Evolutionary conservation across 768 basidiomycete genomes (phyloP).

Genomic region (Boletus reticuloceps): DNA sequence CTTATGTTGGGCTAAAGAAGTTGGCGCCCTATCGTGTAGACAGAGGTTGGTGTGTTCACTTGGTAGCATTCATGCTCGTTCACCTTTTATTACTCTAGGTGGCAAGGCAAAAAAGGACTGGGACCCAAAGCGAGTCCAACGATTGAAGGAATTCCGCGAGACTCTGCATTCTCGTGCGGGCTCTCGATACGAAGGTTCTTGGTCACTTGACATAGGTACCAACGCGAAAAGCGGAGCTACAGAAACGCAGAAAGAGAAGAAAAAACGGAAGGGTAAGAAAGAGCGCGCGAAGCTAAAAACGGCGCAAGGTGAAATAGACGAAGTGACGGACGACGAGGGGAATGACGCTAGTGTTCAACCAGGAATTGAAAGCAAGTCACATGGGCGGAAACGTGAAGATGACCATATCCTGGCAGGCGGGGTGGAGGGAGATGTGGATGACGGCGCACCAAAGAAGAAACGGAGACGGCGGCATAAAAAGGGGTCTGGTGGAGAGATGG

Average conservation of each 20-base stretch:
- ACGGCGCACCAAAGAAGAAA: slow-evolving; percentile 32
- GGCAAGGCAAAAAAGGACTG: slow-evolving; percentile 39
- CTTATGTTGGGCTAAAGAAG: slow-evolving; percentile 86
- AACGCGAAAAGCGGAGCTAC: slow-evolving; percentile 3
- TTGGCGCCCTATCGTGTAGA: slow-evolving; percentile 85
- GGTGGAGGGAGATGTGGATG: slow-evolving; percentile 5
- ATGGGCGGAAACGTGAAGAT: slow-evolving; percentile 18
- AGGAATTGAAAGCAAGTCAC: not conserved
- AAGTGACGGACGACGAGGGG: not conserved
- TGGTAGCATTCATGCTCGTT: not conserved
- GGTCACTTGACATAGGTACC: slow-evolving; percentile 11
- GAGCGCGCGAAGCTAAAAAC: slow-evolving; percentile 55
- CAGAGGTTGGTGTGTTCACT: slow-evolving; percentile 25
- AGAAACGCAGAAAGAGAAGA: slow-evolving; percentile 31
- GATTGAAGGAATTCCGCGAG: slow-evolving; percentile 70
- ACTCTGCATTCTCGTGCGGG: slow-evolving; percentile 48
- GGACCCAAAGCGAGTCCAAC: slow-evolving; percentile 61
- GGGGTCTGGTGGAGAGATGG: slow-evolving; percentile 10
- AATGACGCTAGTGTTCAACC: not conserved
- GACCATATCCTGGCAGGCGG: slow-evolving; percentile 6
- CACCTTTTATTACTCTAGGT: slow-evolving; percentile 5
- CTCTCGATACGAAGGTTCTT: slow-evolving; percentile 13
- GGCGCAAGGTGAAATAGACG: slow-evolving; percentile 16
- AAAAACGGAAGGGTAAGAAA: slow-evolving; percentile 72
- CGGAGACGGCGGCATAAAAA: slow-evolving; percentile 44